A percentile compares a stretch with the other conserved stretches of the same genome.
phyloP scores from a whole-genome alignment of 345 rosid genomes.

The Cardamine chenopodiifolia region DNA sequence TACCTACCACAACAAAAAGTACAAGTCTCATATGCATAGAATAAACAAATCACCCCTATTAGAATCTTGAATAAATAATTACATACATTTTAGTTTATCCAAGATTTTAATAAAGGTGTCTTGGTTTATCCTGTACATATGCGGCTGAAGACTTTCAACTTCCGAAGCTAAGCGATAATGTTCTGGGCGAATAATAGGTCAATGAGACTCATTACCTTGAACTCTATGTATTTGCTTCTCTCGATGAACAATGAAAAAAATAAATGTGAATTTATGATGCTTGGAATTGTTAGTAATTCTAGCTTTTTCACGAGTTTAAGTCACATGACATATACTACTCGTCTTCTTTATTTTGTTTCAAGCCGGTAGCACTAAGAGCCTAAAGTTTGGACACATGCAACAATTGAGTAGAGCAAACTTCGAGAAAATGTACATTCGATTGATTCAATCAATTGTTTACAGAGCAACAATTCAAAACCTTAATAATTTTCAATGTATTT shows the following conservation, averaged over 20 bases:
- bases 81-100: slow-evolving; percentile 41
- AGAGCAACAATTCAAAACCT: too few relatives aligned
- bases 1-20: too few relatives aligned
- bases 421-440: too few relatives aligned
- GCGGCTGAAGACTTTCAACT: slow-evolving; percentile 58
- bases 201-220: slow-evolving; percentile 67
- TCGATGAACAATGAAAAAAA: slow-evolving; percentile 53
- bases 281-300: slow-evolving; percentile 83
- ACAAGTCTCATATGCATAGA: slow-evolving; percentile 59
- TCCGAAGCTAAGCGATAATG: slow-evolving; percentile 43
- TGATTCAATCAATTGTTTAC: too few relatives aligned
- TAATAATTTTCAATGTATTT: too few relatives aligned
- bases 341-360: slow-evolving; percentile 61
- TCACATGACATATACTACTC: slow-evolving; percentile 53
- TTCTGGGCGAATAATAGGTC: slow-evolving; percentile 42
- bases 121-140: slow-evolving; percentile 51
- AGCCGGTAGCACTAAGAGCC: slow-evolving; percentile 67
- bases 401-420: not conserved
- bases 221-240: slow-evolving; percentile 46
- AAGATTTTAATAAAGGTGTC: slow-evolving; percentile 56
- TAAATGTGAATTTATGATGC: slow-evolving; percentile 48
- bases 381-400: slow-evolving; percentile 57
- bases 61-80: slow-evolving; percentile 45
- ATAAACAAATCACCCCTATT: slow-evolving; percentile 52
- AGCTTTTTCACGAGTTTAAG: slow-evolving; percentile 54